Conservation (phyloP, 805 yeast species). For the Pichia sporocuriosa region DNA sequence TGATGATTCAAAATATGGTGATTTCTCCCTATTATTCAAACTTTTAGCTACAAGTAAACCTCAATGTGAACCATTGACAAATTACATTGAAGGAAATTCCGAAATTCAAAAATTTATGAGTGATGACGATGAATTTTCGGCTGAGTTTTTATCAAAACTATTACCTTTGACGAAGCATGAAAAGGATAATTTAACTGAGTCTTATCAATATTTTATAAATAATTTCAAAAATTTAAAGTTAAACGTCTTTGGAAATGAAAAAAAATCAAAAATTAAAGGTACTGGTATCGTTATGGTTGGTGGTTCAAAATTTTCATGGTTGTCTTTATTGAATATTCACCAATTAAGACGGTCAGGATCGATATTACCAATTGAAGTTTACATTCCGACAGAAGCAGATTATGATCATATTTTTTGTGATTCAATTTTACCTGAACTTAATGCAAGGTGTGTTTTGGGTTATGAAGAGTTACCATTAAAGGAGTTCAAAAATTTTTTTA, state of each 20-base stretch:
- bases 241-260: constrained; percentile 23
- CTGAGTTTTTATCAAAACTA: neutral
- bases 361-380: constrained; percentile 44
- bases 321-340: constrained; percentile 40
- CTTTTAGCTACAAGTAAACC: constrained; percentile 27
- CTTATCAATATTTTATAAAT: constrained; percentile 14
- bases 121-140: constrained; percentile 19
- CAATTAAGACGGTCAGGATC: constrained; percentile 40
- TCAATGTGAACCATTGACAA: constrained; percentile 34
- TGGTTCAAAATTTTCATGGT: constrained; percentile 46
- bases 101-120: constrained; percentile 35
- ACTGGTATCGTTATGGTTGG: constrained; percentile 46
- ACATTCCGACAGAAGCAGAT: constrained; percentile 37
- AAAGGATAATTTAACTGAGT: constrained; percentile 16
- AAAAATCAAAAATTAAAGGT: constrained; percentile 6
- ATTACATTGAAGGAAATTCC: constrained; percentile 31
- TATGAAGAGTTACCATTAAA: constrained; percentile 26
- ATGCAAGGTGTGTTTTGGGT: constrained; percentile 43
- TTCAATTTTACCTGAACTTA: constrained; percentile 31
- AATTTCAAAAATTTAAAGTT: constrained; percentile 33
- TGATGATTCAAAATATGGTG: neutral
- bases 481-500: constrained; percentile 19
- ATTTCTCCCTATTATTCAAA: constrained; percentile 20
- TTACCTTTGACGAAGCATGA: neutral
- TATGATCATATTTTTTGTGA: constrained; percentile 45